Base-by-base conservation (phyloP, 108 stramenopile genomes). In the Cyclotella sp. region DNA sequence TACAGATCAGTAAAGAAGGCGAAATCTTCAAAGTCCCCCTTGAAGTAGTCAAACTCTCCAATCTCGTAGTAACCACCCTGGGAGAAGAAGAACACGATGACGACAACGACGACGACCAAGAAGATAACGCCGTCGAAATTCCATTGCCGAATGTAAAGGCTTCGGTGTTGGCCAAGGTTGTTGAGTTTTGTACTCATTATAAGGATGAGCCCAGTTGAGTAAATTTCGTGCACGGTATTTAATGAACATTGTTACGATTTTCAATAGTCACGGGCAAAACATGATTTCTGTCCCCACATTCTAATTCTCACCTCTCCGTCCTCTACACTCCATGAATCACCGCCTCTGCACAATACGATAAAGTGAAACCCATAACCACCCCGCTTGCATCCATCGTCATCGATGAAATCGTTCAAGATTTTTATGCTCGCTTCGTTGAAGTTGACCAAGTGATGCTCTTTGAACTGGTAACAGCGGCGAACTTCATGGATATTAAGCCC, bases 141-240 rank as follows among this genome's bases (percentile, higher is more conserved):
- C 99, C 98, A 8, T 77, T 99, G 13, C 98, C 98, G 40, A 99
- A 99, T 73, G 98, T 99, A 14, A 96, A 94, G 75, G 76, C 90
- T 16, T 64, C 69, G 26, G 96, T 99, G 3, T 87, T 99, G 65
- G 83, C 85, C 27, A 99, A 99, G 89, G 97, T 99, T 1, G 96
- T 99, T 61, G 98, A 99, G 76, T 99, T 91, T 82, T 96, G 96
- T 70, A 91, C 82, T 12, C 98, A 98, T 86, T 91, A 97, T 64
- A 88, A 86, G 44, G 4, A 77, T 28, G 78, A 77, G 29, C 54
- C 80, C 41, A 81, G 77, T 78, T 27, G 39, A 27, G 63, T 41
- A 21, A 8, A 51, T 53, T 1, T 29, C 44, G 5, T 27, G 24
- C 8, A 4, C 4, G 9, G 24, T 5, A 60, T 6, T 34, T 6